Conservation (phyloP, 2,329 filamentous ascomycete genomes). For the Pseudocercospora eumusae region DNA sequence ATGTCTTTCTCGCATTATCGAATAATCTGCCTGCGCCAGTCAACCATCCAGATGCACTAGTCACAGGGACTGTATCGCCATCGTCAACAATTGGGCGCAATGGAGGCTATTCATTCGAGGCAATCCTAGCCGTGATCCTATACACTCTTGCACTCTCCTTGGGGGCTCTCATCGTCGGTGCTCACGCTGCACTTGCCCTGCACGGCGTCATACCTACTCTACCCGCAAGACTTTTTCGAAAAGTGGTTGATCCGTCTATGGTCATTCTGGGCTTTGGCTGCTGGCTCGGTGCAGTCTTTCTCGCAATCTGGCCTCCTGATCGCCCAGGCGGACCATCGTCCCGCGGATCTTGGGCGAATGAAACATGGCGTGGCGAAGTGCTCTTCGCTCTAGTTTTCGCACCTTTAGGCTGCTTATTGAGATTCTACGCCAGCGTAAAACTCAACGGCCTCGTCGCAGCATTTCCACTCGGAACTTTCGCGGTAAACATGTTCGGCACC, state of each 20-base stretch:
- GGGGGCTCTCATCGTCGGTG: constrained; percentile 68
- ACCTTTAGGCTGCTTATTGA: constrained; percentile 72
- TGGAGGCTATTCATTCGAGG: constrained; percentile 80
- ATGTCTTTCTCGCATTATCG: constrained; percentile 74
- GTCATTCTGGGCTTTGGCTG: constrained; percentile 68
- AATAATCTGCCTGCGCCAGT: constrained; percentile 66
- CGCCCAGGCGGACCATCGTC: constrained; percentile 41
- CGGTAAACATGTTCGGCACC: constrained; percentile 77
- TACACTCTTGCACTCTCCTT: constrained; percentile 71
- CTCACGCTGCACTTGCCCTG: constrained; percentile 69
- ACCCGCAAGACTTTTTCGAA: constrained; percentile 58
- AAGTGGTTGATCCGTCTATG: constrained; percentile 63
- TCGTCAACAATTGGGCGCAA: constrained; percentile 51
- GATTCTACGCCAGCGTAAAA: constrained; percentile 70
- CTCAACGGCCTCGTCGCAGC: constrained; percentile 67
- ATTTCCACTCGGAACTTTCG: constrained; percentile 86
- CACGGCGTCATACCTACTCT: constrained; percentile 62
- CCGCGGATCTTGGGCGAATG: constrained; percentile 42
- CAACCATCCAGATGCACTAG: constrained; percentile 39
- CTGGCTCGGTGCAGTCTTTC: constrained; percentile 75
- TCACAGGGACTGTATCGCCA: constrained; percentile 24
- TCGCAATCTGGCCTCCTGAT: constrained; percentile 71
- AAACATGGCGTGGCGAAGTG: constrained; percentile 73
- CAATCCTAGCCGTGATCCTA: constrained; percentile 73
- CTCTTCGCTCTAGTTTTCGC: constrained; percentile 80